Conservation (phyloP, 345 rosid genomes). For the Hibiscus tridactylites region DNA sequence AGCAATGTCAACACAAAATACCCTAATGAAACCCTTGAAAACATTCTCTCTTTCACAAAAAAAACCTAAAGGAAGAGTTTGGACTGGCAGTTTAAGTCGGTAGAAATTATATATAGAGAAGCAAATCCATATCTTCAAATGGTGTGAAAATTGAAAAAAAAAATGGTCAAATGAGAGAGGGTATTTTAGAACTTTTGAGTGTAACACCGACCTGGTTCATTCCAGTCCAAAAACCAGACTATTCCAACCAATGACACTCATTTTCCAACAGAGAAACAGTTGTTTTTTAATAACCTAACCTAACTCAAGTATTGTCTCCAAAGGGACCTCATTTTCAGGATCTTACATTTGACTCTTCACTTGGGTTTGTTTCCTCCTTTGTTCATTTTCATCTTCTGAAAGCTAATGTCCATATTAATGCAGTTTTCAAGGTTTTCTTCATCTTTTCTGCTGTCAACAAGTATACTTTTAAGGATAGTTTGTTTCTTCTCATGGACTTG, state of each 20-base stretch:
- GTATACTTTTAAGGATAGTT: not conserved
- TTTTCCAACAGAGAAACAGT: not conserved
- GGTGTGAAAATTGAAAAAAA: not conserved
- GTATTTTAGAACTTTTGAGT: not conserved
- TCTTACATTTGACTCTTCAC: conserved; percentile 13
- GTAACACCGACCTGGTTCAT: conserved; percentile 4
- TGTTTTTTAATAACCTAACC: not conserved
- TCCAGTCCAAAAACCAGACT: not conserved
- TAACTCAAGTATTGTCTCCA: conserved; percentile 5
- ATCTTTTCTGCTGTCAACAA: not conserved
- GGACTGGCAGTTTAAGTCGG: not conserved
- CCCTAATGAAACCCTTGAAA: conserved; percentile 17
- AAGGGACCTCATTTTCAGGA: conserved; percentile 14
- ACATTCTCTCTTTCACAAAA: conserved; percentile 12
- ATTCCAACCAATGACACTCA: conserved; percentile 4
- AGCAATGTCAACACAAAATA: conserved; percentile 24
- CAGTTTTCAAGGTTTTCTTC: not conserved
- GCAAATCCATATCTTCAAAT: conserved; percentile 7
- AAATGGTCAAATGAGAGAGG: conserved; percentile 8
- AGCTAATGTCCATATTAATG: conserved; percentile 1
- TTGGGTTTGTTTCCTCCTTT: no score
- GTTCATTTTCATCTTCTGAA: not conserved
- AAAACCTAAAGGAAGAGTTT: not conserved
- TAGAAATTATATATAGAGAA: conserved; percentile 8
- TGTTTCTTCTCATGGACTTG: conserved; percentile 4